Conservation (phyloP, 768 basidiomycete genomes). For the Termitomyces sp. region DNA sequence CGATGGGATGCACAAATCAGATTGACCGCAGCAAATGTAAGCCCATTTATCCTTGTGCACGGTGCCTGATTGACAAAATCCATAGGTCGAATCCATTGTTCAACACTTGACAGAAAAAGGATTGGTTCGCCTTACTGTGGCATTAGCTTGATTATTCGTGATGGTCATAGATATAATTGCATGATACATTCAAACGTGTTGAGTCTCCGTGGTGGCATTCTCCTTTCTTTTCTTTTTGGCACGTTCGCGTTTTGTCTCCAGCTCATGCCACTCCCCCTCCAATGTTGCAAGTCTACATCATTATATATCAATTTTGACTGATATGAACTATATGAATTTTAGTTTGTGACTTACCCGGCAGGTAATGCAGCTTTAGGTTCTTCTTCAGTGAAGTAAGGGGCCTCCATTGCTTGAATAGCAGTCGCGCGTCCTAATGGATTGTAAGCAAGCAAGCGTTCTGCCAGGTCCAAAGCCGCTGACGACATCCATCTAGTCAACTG, state of each 20-base stretch:
- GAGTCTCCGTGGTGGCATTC: conserved; percentile 24
- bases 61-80: background rate
- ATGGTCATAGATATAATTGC: conserved; percentile 19
- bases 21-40: conserved; percentile 79
- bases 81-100: conserved; percentile 81
- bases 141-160: conserved; percentile 15
- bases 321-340: background rate
- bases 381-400: conserved; percentile 82
- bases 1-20: conserved; percentile 95
- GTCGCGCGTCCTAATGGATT: conserved; percentile 74
- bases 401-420: conserved; percentile 73
- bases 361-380: conserved; percentile 70
- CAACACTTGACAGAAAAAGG: conserved; percentile 73
- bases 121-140: conserved; percentile 38
- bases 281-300: conserved; percentile 60
- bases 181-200: conserved; percentile 21
- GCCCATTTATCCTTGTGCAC: conserved; percentile 15
- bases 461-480: conserved; percentile 81
- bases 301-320: conserved; percentile 2
- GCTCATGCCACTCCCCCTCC: conserved; percentile 97
- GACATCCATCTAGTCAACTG: conserved; percentile 71
- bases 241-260: conserved; percentile 90
- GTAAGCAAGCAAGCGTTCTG: conserved; percentile 73
- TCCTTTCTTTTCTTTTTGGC: conserved; percentile 76
- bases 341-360: conserved; percentile 54